phyloP scores from a whole-genome alignment of 345 rosid genomes.

The Camelina sativa region DNA sequence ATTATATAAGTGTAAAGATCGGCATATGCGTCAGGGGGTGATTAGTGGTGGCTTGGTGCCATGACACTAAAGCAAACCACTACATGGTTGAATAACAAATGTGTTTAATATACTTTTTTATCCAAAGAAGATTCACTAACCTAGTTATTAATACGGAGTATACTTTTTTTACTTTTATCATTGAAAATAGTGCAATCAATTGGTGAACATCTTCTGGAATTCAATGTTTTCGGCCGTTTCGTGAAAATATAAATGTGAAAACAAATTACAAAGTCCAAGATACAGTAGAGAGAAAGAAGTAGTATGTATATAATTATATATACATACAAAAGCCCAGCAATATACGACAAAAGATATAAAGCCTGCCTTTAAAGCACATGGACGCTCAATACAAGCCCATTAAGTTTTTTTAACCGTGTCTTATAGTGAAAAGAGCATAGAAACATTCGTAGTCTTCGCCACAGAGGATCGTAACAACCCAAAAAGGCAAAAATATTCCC shows the following conservation, averaged over 20 bases:
- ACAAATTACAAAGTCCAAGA: background rate
- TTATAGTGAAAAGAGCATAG: background rate
- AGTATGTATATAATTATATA: background rate
- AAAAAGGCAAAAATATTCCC: conserved; percentile 30
- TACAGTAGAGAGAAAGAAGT: background rate
- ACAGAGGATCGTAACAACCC: background rate
- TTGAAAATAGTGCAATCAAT: background rate
- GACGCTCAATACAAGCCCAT: conserved; percentile 14
- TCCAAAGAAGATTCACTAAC: background rate
- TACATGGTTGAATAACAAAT: background rate
- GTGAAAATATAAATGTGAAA: background rate
- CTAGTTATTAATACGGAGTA: background rate
- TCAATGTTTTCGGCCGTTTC: background rate
- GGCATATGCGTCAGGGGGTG: no score
- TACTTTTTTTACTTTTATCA: no score
- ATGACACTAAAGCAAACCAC: background rate
- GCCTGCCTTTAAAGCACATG: no score
- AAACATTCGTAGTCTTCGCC: conserved; percentile 13
- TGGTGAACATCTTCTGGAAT: conserved; percentile 11
- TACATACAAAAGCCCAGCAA: conserved; percentile 2
- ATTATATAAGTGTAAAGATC: background rate
- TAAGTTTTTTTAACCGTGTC: background rate
- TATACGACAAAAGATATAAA: background rate
- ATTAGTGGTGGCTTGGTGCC: no score
- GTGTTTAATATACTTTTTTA: no score